phyloP scores from a whole-genome alignment of 1,139 yeast genomes.

The Pichia sp. region DNA sequence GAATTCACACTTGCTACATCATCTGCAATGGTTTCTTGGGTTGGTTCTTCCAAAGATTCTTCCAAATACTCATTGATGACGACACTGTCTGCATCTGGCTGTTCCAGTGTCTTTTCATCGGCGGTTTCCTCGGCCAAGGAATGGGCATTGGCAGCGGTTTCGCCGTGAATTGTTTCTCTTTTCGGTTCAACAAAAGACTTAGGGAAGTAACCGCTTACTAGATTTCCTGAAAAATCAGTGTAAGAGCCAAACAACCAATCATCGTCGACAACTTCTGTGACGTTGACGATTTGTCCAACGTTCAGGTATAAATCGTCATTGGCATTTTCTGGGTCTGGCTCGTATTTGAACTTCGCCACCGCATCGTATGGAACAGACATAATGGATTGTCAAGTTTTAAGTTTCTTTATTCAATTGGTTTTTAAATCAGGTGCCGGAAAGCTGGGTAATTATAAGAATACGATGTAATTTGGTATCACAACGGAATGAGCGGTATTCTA shows the following conservation, averaged over 20 bases:
- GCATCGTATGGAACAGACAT: slow-evolving; percentile 21
- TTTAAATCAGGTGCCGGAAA: too few species aligned
- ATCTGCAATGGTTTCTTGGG: background rate
- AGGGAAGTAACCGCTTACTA: slow-evolving; percentile 74
- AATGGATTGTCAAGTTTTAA: too few species aligned
- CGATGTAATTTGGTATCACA: too few species aligned
- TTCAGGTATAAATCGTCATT: slow-evolving; percentile 76
- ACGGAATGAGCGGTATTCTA: too few species aligned
- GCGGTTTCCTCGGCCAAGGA: background rate
- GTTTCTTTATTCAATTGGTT: too few species aligned
- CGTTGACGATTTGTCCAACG: slow-evolving; percentile 63
- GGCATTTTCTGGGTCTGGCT: slow-evolving; percentile 25
- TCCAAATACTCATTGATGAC: background rate
- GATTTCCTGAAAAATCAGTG: slow-evolving; percentile 24
- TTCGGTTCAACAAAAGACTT: slow-evolving; percentile 59
- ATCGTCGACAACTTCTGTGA: slow-evolving; percentile 72
- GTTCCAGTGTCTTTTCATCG: background rate
- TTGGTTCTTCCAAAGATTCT: background rate
- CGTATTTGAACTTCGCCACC: slow-evolving; percentile 22
- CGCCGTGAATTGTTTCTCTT: slow-evolving; percentile 3
- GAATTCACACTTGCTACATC: background rate
- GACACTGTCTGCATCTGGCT: background rate
- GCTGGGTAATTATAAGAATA: too few species aligned
- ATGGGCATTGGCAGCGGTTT: background rate
- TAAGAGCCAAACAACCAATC: slow-evolving; percentile 78